These are phyloP conservation scores for Aquilaria yunnanensis DNA, from an alignment of 345 rosid species.

Conservation along the genomic window DNA sequence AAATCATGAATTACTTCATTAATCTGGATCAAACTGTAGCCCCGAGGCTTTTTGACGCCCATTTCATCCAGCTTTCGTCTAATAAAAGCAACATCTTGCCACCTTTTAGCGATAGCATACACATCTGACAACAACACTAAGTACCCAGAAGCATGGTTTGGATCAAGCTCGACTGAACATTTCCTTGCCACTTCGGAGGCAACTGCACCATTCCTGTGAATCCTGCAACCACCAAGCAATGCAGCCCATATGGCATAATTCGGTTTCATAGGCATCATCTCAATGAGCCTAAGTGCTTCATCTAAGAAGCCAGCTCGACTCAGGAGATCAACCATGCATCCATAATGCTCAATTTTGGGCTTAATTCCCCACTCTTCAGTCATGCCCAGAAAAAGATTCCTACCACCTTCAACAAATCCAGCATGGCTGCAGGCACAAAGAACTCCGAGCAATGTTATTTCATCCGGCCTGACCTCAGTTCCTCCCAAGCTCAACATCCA, in stretches of 20 bases:
- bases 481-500: constrained; percentile 31
- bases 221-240: constrained; percentile 40
- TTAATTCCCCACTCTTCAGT: constrained; percentile 24
- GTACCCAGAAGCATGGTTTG: constrained; percentile 28
- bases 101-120: constrained; percentile 30
- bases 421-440: constrained; percentile 45
- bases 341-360: constrained; percentile 39
- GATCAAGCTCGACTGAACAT: constrained; percentile 23
- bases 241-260: constrained; percentile 35
- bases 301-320: constrained; percentile 40
- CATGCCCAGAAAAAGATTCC: constrained; percentile 25
- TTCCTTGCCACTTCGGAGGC: constrained; percentile 34
- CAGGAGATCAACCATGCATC: constrained; percentile 41
- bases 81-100: constrained; percentile 34
- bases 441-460: constrained; percentile 31
- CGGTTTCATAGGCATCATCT: constrained; percentile 36
- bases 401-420: constrained; percentile 31
- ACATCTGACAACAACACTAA: constrained; percentile 35
- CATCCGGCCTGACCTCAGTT: constrained; percentile 31
- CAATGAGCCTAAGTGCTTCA: constrained; percentile 33
- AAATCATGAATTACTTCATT: constrained; percentile 27
- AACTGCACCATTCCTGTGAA: constrained; percentile 29
- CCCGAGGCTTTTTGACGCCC: constrained; percentile 28
- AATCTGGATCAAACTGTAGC: constrained; percentile 32
- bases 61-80: constrained; percentile 26